Conservation (phyloP, 176 grass and related monocot species). For the Ensete glaucum region DNA sequence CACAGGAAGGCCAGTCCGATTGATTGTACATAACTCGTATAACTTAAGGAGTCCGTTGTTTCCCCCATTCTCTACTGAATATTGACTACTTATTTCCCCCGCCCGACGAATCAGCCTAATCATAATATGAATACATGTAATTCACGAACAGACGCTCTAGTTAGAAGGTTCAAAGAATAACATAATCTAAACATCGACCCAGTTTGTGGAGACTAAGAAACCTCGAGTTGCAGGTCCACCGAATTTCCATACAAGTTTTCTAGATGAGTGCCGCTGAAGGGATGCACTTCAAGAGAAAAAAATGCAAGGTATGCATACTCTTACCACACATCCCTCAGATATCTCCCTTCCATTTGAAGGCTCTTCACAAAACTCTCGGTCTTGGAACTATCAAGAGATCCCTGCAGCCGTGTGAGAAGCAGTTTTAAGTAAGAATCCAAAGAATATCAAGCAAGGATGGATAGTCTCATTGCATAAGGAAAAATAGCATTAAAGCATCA, state of each 20-base stretch:
- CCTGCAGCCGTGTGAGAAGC: constrained; percentile 27
- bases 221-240: not conserved
- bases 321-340: constrained; percentile 89
- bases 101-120: not conserved
- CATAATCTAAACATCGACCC: not conserved
- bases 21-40: too few relatives aligned
- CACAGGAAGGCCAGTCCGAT: too few relatives aligned
- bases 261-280: too few relatives aligned
- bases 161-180: not conserved
- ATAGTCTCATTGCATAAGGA: too few relatives aligned
- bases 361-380: constrained; percentile 75
- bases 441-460: not conserved
- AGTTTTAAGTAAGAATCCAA: constrained; percentile 17
- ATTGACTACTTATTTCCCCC: not conserved
- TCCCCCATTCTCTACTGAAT: not conserved
- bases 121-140: not conserved
- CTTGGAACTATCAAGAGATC: constrained; percentile 60
- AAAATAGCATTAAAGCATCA: too few relatives aligned
- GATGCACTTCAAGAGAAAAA: too few relatives aligned
- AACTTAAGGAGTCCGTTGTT: not conserved
- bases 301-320: not conserved
- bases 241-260: not conserved
- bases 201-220: not conserved
- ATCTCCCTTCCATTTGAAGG: constrained; percentile 71
- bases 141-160: not conserved